Evolutionary conservation across 2,329 filamentous ascomycete species (phyloP).

Genomic region (Sporothrix mexicana): DNA sequence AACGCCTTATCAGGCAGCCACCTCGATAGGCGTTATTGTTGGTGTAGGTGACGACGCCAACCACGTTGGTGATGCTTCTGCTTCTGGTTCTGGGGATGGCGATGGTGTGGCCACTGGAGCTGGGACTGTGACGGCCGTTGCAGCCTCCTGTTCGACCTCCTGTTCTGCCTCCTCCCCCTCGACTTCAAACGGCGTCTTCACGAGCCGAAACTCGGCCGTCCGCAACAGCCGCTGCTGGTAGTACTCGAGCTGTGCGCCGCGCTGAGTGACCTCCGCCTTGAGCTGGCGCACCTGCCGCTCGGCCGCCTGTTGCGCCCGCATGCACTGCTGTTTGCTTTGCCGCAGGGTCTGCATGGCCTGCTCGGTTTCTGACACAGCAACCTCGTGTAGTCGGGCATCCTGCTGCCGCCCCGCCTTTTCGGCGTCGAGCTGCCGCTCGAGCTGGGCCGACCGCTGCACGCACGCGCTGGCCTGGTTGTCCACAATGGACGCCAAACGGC

Average conservation of each 20-base stretch:
- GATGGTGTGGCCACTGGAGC: background rate
- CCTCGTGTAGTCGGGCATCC: too few species aligned
- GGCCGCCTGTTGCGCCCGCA: background rate
- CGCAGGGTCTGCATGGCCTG: too few species aligned
- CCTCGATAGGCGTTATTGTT: background rate
- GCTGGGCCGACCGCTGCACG: background rate
- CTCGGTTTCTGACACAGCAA: too few species aligned
- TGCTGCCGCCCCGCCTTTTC: slow-evolving; percentile 1
- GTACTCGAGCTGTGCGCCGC: slow-evolving; percentile 19
- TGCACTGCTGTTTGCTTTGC: too few species aligned
- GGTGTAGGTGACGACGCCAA: background rate
- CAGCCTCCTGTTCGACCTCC: too few species aligned
- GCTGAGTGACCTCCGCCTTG: background rate
- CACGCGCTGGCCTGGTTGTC: background rate
- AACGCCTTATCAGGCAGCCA: background rate
- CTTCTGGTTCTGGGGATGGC: too few species aligned
- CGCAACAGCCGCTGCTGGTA: slow-evolving; percentile 27
- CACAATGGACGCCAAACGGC: background rate
- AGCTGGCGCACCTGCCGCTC: background rate
- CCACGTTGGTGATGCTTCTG: too few species aligned
- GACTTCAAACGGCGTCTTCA: slow-evolving; percentile 12
- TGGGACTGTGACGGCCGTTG: background rate
- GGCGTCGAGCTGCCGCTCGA: background rate
- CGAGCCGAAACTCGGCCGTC: slow-evolving; percentile 25
- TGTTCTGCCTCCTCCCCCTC: background rate